A percentile compares a stretch with the other conserved stretches of the same genome.
Conservation (phyloP, 257 asterid species). For the Solanum lycopersicoides region DNA sequence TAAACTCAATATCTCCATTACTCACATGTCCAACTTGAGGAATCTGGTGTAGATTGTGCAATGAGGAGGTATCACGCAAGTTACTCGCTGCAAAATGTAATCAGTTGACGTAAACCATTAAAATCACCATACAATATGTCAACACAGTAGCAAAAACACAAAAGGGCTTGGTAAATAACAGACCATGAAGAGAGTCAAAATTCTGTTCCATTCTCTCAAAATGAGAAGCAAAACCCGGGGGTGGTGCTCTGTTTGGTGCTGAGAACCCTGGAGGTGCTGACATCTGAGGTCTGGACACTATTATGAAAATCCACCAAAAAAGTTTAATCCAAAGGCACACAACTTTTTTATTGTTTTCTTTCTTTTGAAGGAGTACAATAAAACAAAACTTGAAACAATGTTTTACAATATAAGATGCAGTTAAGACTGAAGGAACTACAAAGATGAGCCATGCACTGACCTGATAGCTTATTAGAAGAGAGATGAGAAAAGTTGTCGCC, state of each 20-base stretch:
- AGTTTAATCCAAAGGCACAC: not conserved
- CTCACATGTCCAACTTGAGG: constrained; percentile 30
- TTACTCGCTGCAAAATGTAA: constrained; percentile 48
- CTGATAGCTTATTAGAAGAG: constrained; percentile 47
- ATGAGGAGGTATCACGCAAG: constrained; percentile 30
- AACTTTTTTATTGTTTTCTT: not conserved
- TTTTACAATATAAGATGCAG: not conserved
- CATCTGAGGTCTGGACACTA: constrained; percentile 79
- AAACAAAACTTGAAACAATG: not conserved
- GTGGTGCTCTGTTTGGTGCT: constrained; percentile 63
- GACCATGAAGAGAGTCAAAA: constrained; percentile 42
- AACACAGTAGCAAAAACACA: not conserved
- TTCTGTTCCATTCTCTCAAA: constrained; percentile 49
- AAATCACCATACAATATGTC: not conserved
- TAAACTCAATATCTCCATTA: constrained; percentile 72
- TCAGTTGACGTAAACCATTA: not conserved
- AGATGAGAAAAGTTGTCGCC: constrained; percentile 32
- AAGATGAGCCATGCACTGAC: constrained; percentile 20
- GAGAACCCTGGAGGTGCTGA: constrained; percentile 96
- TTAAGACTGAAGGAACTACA: not conserved
- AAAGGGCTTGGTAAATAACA: constrained; percentile 7
- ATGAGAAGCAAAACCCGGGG: constrained; percentile 78
- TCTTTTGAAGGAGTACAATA: not conserved
- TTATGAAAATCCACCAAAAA: constrained; percentile 3
- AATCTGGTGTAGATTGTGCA: constrained; percentile 53